Evolutionary conservation across 106 monocot genomes (phyloP), one percentile per base, ranked within the genome.

Genomic region (Vanilla planifolia): DNA sequence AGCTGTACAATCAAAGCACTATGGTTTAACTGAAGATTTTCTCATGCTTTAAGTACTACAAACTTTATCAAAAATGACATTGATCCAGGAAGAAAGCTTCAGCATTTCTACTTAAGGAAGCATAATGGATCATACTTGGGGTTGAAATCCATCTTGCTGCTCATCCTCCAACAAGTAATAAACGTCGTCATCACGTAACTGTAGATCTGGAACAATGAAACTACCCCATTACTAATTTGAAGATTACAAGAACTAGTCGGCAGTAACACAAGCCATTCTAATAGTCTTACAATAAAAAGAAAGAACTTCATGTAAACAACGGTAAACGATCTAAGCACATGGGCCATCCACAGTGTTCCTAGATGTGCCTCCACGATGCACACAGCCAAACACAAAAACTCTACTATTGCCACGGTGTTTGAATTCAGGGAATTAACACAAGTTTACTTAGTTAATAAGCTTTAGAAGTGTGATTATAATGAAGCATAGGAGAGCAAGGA

Each of bases 111-210:
- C 9, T 55, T 20, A 57, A 57, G 39, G 28, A 47, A 26, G 20
- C 41, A 33, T 34, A 47, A 14, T 15, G 39, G 55, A 63, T 23
- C 61, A 19, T 69, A 79, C 81, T 55, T 77, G 76, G 53, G 67
- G 59, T 29, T 63, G 78, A 64, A 27, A 34, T 14, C 65, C 71
- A 64, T 82, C 85, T 26, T 67, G 68, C 10, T 62, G 34, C 15
- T 64, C 63, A 69, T 81, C 82, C 43, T 98, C 91, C 48, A 91
- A 34, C 3, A 82, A 67, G 71, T 67, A 88, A 73, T 91, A 98
- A 43, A 98, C 63, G 55, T 98, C 96, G 60, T 91, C 96, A 24
- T 66, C 87, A 72, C 85, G 96, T 29, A 98, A 69, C 62, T 82
- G 96, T 51, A 98, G 39, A 87, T 77, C 93, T 93, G 77, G 15